phyloP scores from a whole-genome alignment of 2,329 filamentous ascomycete species.

The Pseudocercospora vitis region DNA sequence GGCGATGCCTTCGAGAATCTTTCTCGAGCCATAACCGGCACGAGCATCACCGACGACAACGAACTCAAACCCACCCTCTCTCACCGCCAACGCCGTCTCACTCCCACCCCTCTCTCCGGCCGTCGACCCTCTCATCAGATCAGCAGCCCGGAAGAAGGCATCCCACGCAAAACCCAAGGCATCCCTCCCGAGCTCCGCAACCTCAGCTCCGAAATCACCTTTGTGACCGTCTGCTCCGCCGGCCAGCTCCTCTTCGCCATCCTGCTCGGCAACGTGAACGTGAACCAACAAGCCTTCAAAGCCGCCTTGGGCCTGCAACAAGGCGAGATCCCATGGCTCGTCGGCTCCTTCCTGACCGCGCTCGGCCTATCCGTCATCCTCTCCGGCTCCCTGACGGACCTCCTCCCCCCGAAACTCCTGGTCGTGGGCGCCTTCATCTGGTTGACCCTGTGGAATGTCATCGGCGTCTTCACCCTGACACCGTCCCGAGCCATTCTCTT shows the following conservation, averaged over 20 bases:
- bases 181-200: constrained; percentile 43
- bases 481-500: constrained; percentile 40
- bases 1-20: constrained; percentile 26
- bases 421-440: constrained; percentile 48
- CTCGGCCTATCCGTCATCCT: constrained; percentile 47
- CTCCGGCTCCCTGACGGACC: constrained; percentile 42
- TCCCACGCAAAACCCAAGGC: constrained; percentile 24
- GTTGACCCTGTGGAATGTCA: constrained; percentile 44
- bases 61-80: constrained; percentile 17
- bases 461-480: constrained; percentile 41
- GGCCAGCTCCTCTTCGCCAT: constrained; percentile 48
- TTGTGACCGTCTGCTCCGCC: constrained; percentile 46
- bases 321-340: constrained; percentile 46
- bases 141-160: constrained; percentile 15
- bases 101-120: constrained; percentile 13
- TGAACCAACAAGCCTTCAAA: constrained; percentile 42
- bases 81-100: constrained; percentile 17
- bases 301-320: constrained; percentile 42
- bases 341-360: constrained; percentile 45
- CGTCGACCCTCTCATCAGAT: constrained; percentile 15
- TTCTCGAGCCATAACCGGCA: constrained; percentile 18
- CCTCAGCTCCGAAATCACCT: constrained; percentile 43
- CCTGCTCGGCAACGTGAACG: constrained; percentile 45
- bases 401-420: constrained; percentile 43
- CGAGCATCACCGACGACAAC: constrained; percentile 6